Evolutionary conservation across 257 asterid genomes (phyloP), one percentile per base, ranked within the genome.

Genomic region (Orobanche coerulescens): DNA sequence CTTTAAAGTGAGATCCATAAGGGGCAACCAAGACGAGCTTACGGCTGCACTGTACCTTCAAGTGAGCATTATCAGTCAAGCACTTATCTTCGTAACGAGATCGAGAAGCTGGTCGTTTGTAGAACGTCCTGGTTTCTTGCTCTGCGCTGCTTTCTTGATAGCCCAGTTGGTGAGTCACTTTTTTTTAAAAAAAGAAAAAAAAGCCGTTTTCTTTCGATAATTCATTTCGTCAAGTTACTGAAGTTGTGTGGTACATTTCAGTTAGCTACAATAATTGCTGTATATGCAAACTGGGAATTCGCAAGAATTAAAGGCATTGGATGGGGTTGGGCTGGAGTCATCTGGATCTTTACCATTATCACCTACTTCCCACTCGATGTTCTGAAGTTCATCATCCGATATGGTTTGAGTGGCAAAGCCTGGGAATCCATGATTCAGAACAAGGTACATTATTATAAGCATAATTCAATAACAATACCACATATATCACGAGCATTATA

Each of bases 21-120:
- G 86, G 61, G 54, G 14, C 10, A 73, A 75, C 3, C 73, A 66
- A 0, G 68, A 68, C 12, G 90, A 84, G 79, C 86, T 86, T 16
- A 86, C 77, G 2, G 82, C 97, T 65, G 95, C 97, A 0, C 81
- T 90, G 1, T 90, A 90, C 76, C 97, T 90, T 64, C 97, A 90
- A 90, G 97, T 90, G 63, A 90, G 97, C 80, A 86, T 86, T 47
- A 82, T 88, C 69, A 88, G 96, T 61, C 96, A 88, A 62, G 96
- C 96, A 23, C 85, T 88, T 65, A 89, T 89, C 78, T 89, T 89
- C n/a, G n/a, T n/a, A 14, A 88, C 95, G 12, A 76, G 96, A 64
- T 89, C 96, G 59, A 63, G 90, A 44, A 82, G 94, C 69, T 86
- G 96, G 96, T 89, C 94, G 2, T 86, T 82, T 2, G 75, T 82